Evolutionary conservation across 2,329 filamentous ascomycete genomes (phyloP).

Genomic region (Botryotinia narcissicola): DNA sequence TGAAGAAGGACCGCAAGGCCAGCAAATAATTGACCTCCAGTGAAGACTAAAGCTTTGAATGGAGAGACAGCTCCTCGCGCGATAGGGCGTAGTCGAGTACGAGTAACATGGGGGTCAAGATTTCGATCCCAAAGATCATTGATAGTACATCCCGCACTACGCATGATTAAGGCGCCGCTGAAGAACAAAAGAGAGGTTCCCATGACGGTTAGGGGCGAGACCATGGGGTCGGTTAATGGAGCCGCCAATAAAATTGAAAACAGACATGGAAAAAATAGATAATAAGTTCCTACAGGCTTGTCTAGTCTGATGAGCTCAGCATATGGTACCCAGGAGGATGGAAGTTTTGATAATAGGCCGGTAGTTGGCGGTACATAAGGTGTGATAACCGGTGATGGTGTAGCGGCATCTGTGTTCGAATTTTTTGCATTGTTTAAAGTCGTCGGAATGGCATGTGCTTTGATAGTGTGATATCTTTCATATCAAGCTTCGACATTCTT

Average conservation of each 20-base stretch:
- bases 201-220: conserved; percentile 58
- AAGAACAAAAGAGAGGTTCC: conserved; percentile 69
- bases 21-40: conserved; percentile 68
- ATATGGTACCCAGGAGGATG: conserved; percentile 71
- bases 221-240: conserved; percentile 61
- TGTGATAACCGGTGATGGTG: not conserved
- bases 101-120: conserved; percentile 74
- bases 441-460: not conserved
- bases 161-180: conserved; percentile 77
- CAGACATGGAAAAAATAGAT: conserved; percentile 81
- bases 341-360: conserved; percentile 68
- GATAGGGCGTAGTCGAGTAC: conserved; percentile 76
- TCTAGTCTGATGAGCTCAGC: conserved; percentile 78
- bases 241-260: conserved; percentile 82
- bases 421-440: not conserved
- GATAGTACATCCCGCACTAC: conserved; percentile 82
- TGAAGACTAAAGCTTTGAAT: conserved; percentile 68
- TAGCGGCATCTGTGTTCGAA: not conserved
- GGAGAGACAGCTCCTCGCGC: conserved; percentile 75
- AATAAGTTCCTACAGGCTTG: conserved; percentile 79
- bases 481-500: not conserved
- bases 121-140: conserved; percentile 91
- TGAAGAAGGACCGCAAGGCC: conserved; percentile 74
- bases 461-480: conserved; percentile 1
- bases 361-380: conserved; percentile 55